These are phyloP conservation scores for Yamadazyma epiphylla DNA, from an alignment of 1,139 yeast genomes.

Conservation along the genomic window DNA sequence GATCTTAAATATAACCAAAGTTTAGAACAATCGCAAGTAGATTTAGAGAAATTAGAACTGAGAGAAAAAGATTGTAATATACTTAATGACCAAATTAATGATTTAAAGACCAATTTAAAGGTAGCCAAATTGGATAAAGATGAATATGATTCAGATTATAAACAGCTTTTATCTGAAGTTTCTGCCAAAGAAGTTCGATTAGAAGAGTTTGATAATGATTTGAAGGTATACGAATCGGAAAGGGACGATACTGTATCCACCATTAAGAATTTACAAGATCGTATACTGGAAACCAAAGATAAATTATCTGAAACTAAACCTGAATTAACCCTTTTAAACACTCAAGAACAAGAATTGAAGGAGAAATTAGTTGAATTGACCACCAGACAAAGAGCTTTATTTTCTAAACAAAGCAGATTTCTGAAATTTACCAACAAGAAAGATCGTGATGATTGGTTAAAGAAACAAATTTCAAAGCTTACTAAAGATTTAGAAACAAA, in stretches of 20 bases:
- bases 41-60: conserved; percentile 42
- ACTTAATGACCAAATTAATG: conserved; percentile 45
- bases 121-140: conserved; percentile 48
- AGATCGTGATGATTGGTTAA: conserved; percentile 73
- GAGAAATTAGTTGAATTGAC: conserved; percentile 40
- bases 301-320: conserved; percentile 35
- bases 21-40: conserved; percentile 41
- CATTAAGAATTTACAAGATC: conserved; percentile 16
- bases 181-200: conserved; percentile 40
- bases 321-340: conserved; percentile 31
- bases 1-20: conserved; percentile 58
- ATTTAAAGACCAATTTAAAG: conserved; percentile 32
- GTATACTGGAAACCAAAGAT: conserved; percentile 14
- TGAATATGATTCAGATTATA: conserved; percentile 47
- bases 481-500: conserved; percentile 15
- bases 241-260: conserved; percentile 13
- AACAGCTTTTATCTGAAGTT: conserved; percentile 41
- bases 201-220: conserved; percentile 20
- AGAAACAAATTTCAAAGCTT: conserved; percentile 22
- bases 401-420: conserved; percentile 72
- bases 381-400: conserved; percentile 58
- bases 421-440: conserved; percentile 51
- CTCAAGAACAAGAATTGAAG: conserved; percentile 39
- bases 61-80: conserved; percentile 45
- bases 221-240: conserved; percentile 15